Percentiles rank a stretch among this genome's conserved stretches.
These are phyloP conservation scores for Pseudoturritis turrita DNA, from an alignment of 345 rosid species.

Conservation along the genomic window DNA sequence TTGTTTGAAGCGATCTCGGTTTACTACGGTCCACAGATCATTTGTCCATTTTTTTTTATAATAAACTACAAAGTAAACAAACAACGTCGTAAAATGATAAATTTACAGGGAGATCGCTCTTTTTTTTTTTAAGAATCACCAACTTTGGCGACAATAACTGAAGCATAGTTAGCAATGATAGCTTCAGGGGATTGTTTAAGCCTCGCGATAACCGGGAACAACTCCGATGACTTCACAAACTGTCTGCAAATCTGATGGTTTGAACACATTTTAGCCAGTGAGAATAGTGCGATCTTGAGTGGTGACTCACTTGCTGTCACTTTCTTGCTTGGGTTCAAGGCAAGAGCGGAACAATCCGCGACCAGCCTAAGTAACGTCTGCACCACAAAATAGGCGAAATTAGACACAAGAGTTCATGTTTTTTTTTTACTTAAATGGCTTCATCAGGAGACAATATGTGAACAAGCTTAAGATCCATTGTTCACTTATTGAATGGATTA, in stretches of 20 bases:
- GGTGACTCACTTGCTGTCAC: slow-evolving; percentile 78
- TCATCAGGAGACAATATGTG: no score
- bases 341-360: slow-evolving; percentile 60
- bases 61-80: neutral
- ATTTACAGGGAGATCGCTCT: slow-evolving; percentile 18
- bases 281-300: slow-evolving; percentile 83
- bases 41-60: neutral
- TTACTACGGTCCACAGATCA: neutral
- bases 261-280: slow-evolving; percentile 88
- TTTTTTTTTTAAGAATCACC: slow-evolving; percentile 22
- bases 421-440: neutral
- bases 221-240: slow-evolving; percentile 67
- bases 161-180: slow-evolving; percentile 80
- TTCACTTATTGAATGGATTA: no score
- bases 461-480: no score
- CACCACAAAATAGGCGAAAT: slow-evolving; percentile 1
- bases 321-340: slow-evolving; percentile 69
- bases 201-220: slow-evolving; percentile 63
- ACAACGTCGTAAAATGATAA: neutral
- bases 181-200: slow-evolving; percentile 86
- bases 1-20: neutral
- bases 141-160: slow-evolving; percentile 61
- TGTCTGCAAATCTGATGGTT: slow-evolving; percentile 68
- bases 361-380: slow-evolving; percentile 83
- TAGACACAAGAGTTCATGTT: neutral